A percentile compares a stretch with the other conserved stretches of the same genome.
Evolutionary conservation across 176 grass and related monocot genomes (phyloP).

Genomic region (Musa schizocarpa): DNA sequence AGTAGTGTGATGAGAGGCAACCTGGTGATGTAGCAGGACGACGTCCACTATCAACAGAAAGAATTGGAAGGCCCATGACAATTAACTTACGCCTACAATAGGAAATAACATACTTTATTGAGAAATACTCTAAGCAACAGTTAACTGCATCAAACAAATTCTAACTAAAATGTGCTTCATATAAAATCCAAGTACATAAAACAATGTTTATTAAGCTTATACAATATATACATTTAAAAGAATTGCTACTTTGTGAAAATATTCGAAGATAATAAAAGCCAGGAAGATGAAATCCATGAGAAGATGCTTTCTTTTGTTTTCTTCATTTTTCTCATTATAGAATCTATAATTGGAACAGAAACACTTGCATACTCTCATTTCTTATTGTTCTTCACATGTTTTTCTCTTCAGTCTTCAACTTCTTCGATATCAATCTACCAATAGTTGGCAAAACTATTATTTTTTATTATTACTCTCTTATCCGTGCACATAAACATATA

Average conservation of each 20-base stretch:
- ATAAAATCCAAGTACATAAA: neutral
- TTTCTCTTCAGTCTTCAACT: neutral
- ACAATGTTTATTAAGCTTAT: neutral
- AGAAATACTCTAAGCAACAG: neutral
- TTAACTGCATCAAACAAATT: neutral
- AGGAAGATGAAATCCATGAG: neutral
- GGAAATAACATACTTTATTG: neutral
- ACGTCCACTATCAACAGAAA: slow-evolving; percentile 14
- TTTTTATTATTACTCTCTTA: neutral
- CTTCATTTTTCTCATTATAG: neutral
- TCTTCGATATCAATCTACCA: no score
- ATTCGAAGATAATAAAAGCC: neutral
- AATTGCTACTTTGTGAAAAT: neutral
- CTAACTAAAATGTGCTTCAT: neutral
- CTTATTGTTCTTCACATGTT: neutral
- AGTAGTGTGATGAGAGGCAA: neutral
- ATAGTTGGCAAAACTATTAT: no score
- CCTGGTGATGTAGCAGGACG: slow-evolving; percentile 8
- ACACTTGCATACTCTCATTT: neutral
- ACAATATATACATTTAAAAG: neutral
- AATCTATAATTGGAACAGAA: neutral
- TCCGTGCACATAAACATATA: no score
- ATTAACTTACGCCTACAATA: neutral
- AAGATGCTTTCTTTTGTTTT: neutral
- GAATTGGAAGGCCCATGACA: slow-evolving; percentile 12